Base-by-base conservation (phyloP, 2,329 filamentous ascomycete genomes). In the Rutstroemia sp. region DNA sequence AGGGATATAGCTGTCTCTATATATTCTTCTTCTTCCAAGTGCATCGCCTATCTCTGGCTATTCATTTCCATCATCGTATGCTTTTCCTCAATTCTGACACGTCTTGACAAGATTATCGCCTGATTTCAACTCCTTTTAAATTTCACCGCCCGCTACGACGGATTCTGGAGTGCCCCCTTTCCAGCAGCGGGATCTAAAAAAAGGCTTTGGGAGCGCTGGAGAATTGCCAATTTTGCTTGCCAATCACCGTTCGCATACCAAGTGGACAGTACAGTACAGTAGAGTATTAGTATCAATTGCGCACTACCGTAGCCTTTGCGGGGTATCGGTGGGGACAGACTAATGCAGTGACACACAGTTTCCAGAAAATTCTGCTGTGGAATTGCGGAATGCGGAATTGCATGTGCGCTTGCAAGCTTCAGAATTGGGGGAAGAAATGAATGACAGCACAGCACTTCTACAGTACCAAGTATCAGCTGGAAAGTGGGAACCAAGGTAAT, bases 61-160 rank as follows among this genome's bases (percentile, higher is more conserved):
- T 46, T 49, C 17, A 39, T 50, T 55, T 55, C 38, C 25, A 50
- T 40, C 45, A 55, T 55, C 52, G 46, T 55, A 55, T 55, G 52
- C 45, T 55, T 55, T 54, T 50, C 45, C 5, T 5, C 8, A 4
- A 44, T 55, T 55, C 46, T 55, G 52, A 50, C 46, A 44, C 27
- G 45, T 49, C 46, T 25, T 46, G 9, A 23, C n/a, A 4, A 23
- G 7, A 46, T 12, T 27, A 55, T 55, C 38, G 52, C 38, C 5
- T 55, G 52, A 55, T 55, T 54, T 44, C 48, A 16, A 36, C 52
- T 46, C 45, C n/a, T 34, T 9, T 34, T 49, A n/a, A 12, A 19
- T 50, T 42, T 34, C 19, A 17, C 51, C 51, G 51, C 45, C 30
- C 30, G 30, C 30, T 4, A 12, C 9, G 30, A 34, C 12, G 30